Conservation (phyloP, 129 eudicot genomes). For the Artemisia annua region DNA sequence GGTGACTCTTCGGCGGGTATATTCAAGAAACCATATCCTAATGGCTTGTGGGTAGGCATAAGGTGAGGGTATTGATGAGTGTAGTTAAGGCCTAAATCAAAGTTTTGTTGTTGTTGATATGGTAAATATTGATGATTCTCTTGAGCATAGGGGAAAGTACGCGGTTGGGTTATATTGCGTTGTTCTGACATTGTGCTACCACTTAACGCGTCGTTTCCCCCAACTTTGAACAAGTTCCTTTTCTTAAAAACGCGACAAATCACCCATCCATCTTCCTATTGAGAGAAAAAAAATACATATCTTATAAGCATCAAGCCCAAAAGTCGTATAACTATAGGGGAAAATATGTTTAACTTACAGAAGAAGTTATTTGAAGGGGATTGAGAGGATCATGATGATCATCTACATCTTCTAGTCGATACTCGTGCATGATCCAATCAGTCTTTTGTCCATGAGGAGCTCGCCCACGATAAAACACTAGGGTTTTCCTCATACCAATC, state of each 20-base stretch:
- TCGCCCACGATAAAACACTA: constrained; percentile 84
- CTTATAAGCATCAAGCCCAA: neutral
- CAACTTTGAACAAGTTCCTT: constrained; percentile 76
- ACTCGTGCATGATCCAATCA: constrained; percentile 99
- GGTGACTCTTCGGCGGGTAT: constrained; percentile 41
- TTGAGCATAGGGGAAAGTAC: constrained; percentile 32
- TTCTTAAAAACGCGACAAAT: constrained; percentile 88
- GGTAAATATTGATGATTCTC: constrained; percentile 44
- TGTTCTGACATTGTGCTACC: constrained; percentile 43
- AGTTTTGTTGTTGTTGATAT: constrained; percentile 46
- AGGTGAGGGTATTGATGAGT: constrained; percentile 46
- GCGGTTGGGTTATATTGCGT: constrained; percentile 30
- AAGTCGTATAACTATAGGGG: constrained; percentile 7
- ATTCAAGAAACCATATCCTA: constrained; percentile 31
- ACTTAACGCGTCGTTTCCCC: constrained; percentile 46
- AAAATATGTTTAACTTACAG: constrained; percentile 30
- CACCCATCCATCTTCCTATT: constrained; percentile 95
- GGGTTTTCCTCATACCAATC: constrained; percentile 95
- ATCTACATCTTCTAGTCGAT: constrained; percentile 69
- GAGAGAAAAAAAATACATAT: neutral
- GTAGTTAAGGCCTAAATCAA: constrained; percentile 57
- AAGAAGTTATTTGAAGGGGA: constrained; percentile 24
- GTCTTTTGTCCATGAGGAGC: constrained; percentile 97
- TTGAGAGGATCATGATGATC: constrained; percentile 61
- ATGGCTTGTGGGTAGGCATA: constrained; percentile 43